These are phyloP conservation scores for Fusarium phyllophilum DNA, from an alignment of 2,329 filamentous ascomycete species.

Conservation along the genomic window DNA sequence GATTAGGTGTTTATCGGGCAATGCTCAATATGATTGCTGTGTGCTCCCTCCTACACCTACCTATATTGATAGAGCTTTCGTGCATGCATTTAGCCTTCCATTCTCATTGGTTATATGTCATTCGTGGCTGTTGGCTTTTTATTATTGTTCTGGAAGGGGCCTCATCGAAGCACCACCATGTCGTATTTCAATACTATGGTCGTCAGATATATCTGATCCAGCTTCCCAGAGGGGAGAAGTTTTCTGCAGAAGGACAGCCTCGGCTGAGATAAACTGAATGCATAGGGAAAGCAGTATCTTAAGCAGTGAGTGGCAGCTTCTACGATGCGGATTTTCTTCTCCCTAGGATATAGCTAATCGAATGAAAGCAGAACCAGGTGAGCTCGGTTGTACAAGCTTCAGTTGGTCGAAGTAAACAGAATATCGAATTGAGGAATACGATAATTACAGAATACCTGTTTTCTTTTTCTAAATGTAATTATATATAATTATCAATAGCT, in stretches of 20 bases:
- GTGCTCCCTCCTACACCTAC: background rate
- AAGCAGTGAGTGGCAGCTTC: conserved; percentile 93
- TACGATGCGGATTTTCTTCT: background rate
- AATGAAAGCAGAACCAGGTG: background rate
- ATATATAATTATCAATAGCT: background rate
- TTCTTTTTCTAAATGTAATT: background rate
- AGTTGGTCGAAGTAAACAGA: background rate
- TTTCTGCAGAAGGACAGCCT: conserved; percentile 69
- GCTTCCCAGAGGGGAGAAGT: conserved; percentile 78
- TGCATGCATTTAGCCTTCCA: conserved; percentile 13
- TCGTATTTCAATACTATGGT: conserved; percentile 65
- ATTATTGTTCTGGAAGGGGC: conserved; percentile 25
- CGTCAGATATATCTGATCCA: conserved; percentile 75
- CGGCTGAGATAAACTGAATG: conserved; percentile 74
- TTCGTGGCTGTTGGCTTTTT: conserved; percentile 1
- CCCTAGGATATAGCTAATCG: background rate
- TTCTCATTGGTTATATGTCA: conserved; percentile 23
- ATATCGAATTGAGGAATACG: background rate
- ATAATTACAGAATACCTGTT: background rate
- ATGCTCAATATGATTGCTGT: conserved; percentile 1
- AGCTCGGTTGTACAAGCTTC: background rate
- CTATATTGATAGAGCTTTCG: background rate
- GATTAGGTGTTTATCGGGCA: background rate
- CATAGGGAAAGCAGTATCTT: conserved; percentile 86
- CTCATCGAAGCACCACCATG: conserved; percentile 46